Percentiles rank a stretch among this genome's conserved stretches.
These are phyloP conservation scores for Dissophora globulifera DNA, from an alignment of 192 early-diverging fungal genomes.

Conservation along the genomic window DNA sequence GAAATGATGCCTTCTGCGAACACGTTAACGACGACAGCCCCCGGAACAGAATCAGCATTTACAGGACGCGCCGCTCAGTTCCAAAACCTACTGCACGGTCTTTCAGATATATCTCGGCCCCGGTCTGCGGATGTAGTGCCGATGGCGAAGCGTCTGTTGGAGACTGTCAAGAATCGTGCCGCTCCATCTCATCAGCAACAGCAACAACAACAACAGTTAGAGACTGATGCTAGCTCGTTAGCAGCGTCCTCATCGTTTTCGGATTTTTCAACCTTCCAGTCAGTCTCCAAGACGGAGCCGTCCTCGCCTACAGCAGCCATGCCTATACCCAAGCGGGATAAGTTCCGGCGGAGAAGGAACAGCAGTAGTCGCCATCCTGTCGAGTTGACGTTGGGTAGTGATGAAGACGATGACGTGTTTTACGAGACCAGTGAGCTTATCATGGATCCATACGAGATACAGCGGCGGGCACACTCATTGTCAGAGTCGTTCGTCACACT, in stretches of 20 bases:
- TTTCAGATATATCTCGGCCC: conserved; percentile 44
- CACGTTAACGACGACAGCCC: not conserved
- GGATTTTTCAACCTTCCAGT: not conserved
- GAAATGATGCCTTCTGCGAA: not conserved
- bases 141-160: conserved; percentile 35
- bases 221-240: not conserved
- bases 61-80: conserved; percentile 20
- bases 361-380: conserved; percentile 3
- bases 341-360: not conserved
- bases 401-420: conserved; percentile 43
- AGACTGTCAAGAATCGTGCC: conserved; percentile 31
- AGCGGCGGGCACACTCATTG: conserved; percentile 43
- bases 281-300: conserved; percentile 13
- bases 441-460: conserved; percentile 34
- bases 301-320: conserved; percentile 23
- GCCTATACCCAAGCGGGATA: conserved; percentile 29
- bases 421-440: conserved; percentile 40
- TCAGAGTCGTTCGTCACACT: conserved; percentile 64
- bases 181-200: conserved; percentile 4
- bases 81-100: conserved; percentile 30
- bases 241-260: not conserved
- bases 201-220: no score
- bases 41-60: conserved; percentile 8
- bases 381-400: conserved; percentile 1
- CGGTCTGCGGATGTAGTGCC: conserved; percentile 45